Conservation (phyloP, 345 rosid genomes). For the Pugionium cornutum region DNA sequence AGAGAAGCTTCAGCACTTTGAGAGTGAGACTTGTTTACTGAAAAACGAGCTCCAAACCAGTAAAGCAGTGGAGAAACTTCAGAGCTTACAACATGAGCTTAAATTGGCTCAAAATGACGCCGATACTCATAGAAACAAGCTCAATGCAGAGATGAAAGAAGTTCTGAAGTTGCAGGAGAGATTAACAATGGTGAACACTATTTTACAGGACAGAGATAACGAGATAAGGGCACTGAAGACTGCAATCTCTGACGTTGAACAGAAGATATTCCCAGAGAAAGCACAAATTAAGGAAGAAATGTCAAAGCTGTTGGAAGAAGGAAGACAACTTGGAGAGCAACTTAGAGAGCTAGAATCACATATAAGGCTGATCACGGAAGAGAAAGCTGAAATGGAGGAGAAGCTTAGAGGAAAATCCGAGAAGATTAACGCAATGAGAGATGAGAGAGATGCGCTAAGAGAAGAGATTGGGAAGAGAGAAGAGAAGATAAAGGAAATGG, state of each 20-base stretch:
- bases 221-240: slow-evolving; percentile 61
- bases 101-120: slow-evolving; percentile 56
- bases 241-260: slow-evolving; percentile 62
- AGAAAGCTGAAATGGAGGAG: slow-evolving; percentile 50
- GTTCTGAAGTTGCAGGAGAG: slow-evolving; percentile 63
- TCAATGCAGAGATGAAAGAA: slow-evolving; percentile 54
- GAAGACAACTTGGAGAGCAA: slow-evolving; percentile 47
- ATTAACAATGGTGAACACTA: slow-evolving; percentile 49
- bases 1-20: slow-evolving; percentile 54
- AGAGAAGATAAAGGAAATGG: slow-evolving; percentile 45
- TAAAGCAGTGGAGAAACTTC: slow-evolving; percentile 36
- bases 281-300: slow-evolving; percentile 63
- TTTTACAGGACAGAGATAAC: slow-evolving; percentile 67
- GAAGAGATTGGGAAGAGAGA: slow-evolving; percentile 45
- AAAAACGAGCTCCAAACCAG: slow-evolving; percentile 49
- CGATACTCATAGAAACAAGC: slow-evolving; percentile 49
- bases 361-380: slow-evolving; percentile 49
- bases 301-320: slow-evolving; percentile 53
- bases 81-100: slow-evolving; percentile 47
- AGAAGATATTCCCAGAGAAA: slow-evolving; percentile 67
- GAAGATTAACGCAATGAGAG: slow-evolving; percentile 47
- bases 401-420: slow-evolving; percentile 42
- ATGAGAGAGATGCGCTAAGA: slow-evolving; percentile 42
- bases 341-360: slow-evolving; percentile 63
- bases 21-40: slow-evolving; percentile 49